Conservation (phyloP, 2,329 filamentous ascomycete species). For the Hypocrella siamensis region DNA sequence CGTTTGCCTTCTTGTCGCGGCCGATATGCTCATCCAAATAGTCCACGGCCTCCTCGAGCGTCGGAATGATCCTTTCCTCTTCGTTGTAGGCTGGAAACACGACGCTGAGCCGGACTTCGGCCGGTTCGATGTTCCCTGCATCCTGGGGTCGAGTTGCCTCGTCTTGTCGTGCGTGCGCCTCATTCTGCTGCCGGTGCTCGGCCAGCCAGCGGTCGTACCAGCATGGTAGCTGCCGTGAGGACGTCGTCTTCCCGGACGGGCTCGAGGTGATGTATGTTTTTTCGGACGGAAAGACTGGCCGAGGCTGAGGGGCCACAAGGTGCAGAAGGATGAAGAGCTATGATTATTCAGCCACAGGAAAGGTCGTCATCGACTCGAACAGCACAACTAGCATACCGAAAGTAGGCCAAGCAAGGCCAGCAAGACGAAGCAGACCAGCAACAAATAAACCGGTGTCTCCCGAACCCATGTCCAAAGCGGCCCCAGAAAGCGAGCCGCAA, state of each 20-base stretch:
- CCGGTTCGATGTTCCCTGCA: constrained; percentile 48
- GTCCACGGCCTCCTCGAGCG: constrained; percentile 78
- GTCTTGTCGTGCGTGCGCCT: constrained; percentile 15
- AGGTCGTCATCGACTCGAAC: too few relatives aligned
- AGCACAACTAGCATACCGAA: constrained; percentile 22
- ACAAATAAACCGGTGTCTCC: constrained; percentile 22
- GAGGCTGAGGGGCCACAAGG: constrained; percentile 67
- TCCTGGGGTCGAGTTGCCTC: constrained; percentile 26
- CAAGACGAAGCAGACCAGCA: constrained; percentile 19
- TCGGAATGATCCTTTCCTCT: constrained; percentile 63
- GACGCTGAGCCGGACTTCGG: constrained; percentile 75
- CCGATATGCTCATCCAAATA: constrained; percentile 72
- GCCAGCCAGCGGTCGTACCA: constrained; percentile 70
- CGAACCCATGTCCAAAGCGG: constrained; percentile 19
- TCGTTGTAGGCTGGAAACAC: constrained; percentile 96
- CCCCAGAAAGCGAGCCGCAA: constrained; percentile 18
- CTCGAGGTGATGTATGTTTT: constrained; percentile 71
- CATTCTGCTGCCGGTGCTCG: constrained; percentile 37
- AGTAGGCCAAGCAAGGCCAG: constrained; percentile 19
- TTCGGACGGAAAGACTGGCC: constrained; percentile 58
- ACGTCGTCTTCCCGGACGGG: constrained; percentile 28
- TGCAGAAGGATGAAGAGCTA: constrained; percentile 51
- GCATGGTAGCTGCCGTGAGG: constrained; percentile 49
- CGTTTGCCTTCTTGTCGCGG: constrained; percentile 16
- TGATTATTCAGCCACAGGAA: too few relatives aligned